Evolutionary conservation across 345 rosid species (phyloP).

Genomic region (Lenwebbia sp.): DNA sequence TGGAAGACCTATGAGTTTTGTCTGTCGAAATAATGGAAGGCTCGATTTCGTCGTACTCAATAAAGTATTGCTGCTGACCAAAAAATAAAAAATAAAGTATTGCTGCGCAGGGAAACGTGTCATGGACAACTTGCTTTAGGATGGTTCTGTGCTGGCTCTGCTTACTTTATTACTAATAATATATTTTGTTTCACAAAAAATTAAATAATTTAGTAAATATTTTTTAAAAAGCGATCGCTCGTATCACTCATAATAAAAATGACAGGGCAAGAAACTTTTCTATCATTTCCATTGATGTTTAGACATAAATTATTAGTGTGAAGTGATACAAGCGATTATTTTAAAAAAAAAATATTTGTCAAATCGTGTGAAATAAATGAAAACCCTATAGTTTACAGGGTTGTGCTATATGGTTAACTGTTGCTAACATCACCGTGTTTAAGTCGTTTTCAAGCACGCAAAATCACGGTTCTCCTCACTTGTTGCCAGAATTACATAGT

Average conservation of each 20-base stretch:
- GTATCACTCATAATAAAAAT: too few relatives aligned
- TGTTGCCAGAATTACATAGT: background rate
- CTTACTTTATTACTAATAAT: background rate
- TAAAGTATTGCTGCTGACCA: background rate
- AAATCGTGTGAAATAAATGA: too few relatives aligned
- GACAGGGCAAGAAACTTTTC: too few relatives aligned
- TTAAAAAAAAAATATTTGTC: too few relatives aligned
- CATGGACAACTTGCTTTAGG: background rate
- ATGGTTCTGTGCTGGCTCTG: background rate
- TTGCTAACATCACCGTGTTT: background rate
- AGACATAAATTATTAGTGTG: too few relatives aligned
- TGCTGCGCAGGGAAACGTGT: background rate
- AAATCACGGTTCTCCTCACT: background rate
- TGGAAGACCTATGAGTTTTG: background rate
- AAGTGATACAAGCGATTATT: too few relatives aligned
- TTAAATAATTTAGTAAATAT: too few relatives aligned
- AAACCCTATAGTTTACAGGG: background rate
- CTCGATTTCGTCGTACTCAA: background rate
- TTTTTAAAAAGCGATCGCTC: too few relatives aligned
- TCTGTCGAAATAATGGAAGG: background rate
- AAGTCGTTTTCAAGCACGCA: background rate
- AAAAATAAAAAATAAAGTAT: background rate
- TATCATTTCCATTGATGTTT: too few relatives aligned
- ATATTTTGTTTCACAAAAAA: too few relatives aligned
- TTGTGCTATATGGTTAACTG: background rate